These are phyloP conservation scores for Zychaea mexicana DNA, from an alignment of 371 early-diverging fungal genomes.

Conservation along the genomic window DNA sequence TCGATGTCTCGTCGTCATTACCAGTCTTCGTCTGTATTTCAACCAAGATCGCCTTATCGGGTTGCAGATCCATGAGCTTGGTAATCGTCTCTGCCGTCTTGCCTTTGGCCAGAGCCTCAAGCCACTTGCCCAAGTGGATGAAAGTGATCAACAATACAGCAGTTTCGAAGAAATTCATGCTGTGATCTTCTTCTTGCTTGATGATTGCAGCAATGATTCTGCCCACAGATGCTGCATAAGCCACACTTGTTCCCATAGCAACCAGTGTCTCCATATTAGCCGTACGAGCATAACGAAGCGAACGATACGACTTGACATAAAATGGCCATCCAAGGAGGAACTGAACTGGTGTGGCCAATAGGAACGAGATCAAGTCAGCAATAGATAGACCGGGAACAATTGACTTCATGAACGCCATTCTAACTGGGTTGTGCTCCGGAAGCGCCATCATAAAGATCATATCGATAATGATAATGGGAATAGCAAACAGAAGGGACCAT, in stretches of 20 bases:
- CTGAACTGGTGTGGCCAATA: slow-evolving; percentile 60
- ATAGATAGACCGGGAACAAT: slow-evolving; percentile 48
- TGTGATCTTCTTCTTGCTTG: slow-evolving; percentile 19
- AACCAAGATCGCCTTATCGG: slow-evolving; percentile 61
- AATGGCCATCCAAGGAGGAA: slow-evolving; percentile 59
- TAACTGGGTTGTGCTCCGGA: slow-evolving; percentile 40
- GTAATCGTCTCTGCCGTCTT: slow-evolving; percentile 72
- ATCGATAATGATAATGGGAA: slow-evolving; percentile 60
- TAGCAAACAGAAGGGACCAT: slow-evolving; percentile 61
- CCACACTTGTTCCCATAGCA: slow-evolving; percentile 68
- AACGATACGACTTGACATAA: slow-evolving; percentile 55
- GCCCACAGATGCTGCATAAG: slow-evolving; percentile 60
- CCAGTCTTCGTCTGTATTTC: slow-evolving; percentile 11
- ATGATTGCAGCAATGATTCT: slow-evolving; percentile 59
- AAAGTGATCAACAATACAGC: slow-evolving; percentile 69
- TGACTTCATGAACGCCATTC: slow-evolving; percentile 31
- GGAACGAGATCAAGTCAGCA: slow-evolving; percentile 52
- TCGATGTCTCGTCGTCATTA: neutral
- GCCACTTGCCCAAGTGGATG: slow-evolving; percentile 71
- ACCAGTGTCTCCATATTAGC: slow-evolving; percentile 76
- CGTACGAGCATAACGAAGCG: slow-evolving; percentile 57
- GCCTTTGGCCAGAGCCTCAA: slow-evolving; percentile 71
- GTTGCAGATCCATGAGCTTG: slow-evolving; percentile 69
- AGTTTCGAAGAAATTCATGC: slow-evolving; percentile 69
- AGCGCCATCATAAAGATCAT: slow-evolving; percentile 69